Percentiles rank a stretch among this genome's conserved stretches.
These are phyloP conservation scores for Pythium phragmitis DNA, from an alignment of 352 stramenopile genomes.

Conservation along the genomic window DNA sequence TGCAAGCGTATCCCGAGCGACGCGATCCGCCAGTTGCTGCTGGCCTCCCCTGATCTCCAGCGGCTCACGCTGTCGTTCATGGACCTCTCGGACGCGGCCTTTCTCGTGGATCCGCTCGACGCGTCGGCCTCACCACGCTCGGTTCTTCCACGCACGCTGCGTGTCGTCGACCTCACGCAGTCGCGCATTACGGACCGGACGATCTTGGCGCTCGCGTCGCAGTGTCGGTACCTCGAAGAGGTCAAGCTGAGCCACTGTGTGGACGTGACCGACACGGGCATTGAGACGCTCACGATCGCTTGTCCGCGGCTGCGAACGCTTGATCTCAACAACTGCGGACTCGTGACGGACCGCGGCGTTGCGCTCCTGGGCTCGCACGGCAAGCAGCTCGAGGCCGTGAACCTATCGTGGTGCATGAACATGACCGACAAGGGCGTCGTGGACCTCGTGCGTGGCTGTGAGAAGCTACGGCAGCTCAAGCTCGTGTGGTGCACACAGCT, in stretches of 20 bases:
- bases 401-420: slow-evolving; percentile 88
- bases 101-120: slow-evolving; percentile 26
- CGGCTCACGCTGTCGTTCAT: slow-evolving; percentile 84
- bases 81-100: slow-evolving; percentile 68
- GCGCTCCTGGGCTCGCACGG: slow-evolving; percentile 48
- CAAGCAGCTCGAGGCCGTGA: slow-evolving; percentile 59
- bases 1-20: slow-evolving; percentile 84
- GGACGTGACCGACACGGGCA: slow-evolving; percentile 74
- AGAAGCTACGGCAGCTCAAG: slow-evolving; percentile 58
- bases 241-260: slow-evolving; percentile 75
- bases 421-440: slow-evolving; percentile 84
- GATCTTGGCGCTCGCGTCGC: slow-evolving; percentile 57
- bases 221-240: slow-evolving; percentile 64
- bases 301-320: slow-evolving; percentile 56
- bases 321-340: slow-evolving; percentile 77
- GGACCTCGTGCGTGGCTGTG: slow-evolving; percentile 61
- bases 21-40: slow-evolving; percentile 67
- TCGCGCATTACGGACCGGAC: slow-evolving; percentile 68
- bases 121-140: slow-evolving; percentile 12
- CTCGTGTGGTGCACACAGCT: slow-evolving; percentile 86
- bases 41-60: slow-evolving; percentile 55
- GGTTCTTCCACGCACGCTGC: slow-evolving; percentile 42
- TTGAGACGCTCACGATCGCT: slow-evolving; percentile 56
- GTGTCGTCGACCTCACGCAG: slow-evolving; percentile 70
- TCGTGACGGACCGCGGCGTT: slow-evolving; percentile 77